phyloP scores from a whole-genome alignment of 2,329 filamentous ascomycete species.

The Phaeoacremonium minimum region DNA sequence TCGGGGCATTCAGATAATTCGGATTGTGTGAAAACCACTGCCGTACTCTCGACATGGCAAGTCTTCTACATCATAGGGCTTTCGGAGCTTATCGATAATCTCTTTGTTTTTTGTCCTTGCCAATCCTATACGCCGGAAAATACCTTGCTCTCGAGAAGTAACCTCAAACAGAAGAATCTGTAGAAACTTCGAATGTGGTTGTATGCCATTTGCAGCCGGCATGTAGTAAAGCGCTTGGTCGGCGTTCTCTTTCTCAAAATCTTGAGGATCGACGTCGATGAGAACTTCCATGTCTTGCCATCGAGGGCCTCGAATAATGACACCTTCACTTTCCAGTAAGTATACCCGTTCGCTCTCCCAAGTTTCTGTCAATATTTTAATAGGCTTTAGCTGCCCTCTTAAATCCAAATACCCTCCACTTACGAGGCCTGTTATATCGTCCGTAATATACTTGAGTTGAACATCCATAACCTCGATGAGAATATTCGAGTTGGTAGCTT shows the following conservation, averaged over 20 bases:
- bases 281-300: neutral
- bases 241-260: neutral
- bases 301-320: neutral
- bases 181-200: neutral
- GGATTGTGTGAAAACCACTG: no score
- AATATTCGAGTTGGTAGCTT: constrained; percentile 1
- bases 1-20: no score
- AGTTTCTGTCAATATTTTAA: no score
- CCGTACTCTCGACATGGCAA: no score
- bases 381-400: neutral
- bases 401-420: neutral
- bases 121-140: constrained; percentile 2
- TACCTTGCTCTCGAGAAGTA: neutral
- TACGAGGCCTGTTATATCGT: neutral
- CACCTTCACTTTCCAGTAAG: neutral
- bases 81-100: neutral
- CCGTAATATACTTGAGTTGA: neutral
- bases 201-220: no score
- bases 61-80: no score
- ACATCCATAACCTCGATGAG: constrained; percentile 1
- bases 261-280: neutral
- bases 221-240: constrained; percentile 2
- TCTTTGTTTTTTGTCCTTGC: constrained; percentile 1
- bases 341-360: no score
- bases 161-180: neutral